phyloP scores from a whole-genome alignment of 2,329 filamentous ascomycete species.

The Colletotrichum caudatum region DNA sequence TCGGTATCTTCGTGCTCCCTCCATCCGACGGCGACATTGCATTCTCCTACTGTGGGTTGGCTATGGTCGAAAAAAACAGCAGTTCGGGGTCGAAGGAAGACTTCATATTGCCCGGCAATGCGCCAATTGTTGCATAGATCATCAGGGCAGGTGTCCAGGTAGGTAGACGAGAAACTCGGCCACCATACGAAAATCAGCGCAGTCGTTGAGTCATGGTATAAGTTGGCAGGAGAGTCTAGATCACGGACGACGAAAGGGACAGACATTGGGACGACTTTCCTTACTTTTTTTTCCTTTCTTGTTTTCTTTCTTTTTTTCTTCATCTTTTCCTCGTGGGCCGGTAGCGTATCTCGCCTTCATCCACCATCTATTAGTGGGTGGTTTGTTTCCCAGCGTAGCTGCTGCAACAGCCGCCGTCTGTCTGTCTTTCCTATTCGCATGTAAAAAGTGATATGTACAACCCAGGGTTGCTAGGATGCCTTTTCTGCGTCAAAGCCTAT shows the following conservation, averaged over 20 bases:
- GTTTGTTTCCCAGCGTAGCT: neutral
- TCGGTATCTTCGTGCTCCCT: neutral
- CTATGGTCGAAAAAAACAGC: neutral
- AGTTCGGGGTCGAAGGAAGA: neutral
- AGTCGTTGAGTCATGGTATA: neutral
- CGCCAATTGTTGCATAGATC: neutral
- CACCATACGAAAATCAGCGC: neutral
- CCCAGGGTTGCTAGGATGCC: constrained; percentile 13
- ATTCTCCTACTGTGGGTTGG: too few relatives aligned
- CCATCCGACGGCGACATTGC: neutral
- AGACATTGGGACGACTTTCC: neutral
- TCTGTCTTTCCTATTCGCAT: constrained; percentile 33
- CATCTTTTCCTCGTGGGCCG: constrained; percentile 28
- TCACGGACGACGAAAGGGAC: neutral
- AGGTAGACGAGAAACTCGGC: neutral
- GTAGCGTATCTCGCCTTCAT: constrained; percentile 16
- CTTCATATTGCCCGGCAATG: neutral
- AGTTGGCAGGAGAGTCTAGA: neutral
- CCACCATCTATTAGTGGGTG: constrained; percentile 4
- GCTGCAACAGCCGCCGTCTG: neutral
- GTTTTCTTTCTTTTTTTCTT: constrained; percentile 17
- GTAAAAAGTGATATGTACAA: constrained; percentile 41
- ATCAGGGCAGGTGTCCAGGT: neutral
- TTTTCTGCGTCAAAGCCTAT: constrained; percentile 10
- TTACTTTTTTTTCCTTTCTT: constrained; percentile 18